phyloP scores from a whole-genome alignment of 371 early-diverging fungal species.

The Mortierella sp. region DNA sequence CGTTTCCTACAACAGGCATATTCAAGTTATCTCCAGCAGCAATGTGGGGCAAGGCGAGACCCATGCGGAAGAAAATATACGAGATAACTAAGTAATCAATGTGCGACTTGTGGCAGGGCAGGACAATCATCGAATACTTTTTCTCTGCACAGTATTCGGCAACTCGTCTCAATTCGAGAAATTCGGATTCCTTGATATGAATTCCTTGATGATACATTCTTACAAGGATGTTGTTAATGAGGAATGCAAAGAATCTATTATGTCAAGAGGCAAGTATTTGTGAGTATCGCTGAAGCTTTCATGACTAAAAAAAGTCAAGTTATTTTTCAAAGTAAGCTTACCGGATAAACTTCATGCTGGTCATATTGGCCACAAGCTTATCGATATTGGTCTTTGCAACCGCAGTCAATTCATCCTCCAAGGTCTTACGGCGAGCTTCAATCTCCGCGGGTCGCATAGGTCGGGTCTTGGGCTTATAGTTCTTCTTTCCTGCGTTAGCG shows the following conservation, averaged over 20 bases:
- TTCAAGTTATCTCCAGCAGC: conserved; percentile 93
- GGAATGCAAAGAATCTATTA: conserved; percentile 78
- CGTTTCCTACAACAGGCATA: conserved; percentile 80
- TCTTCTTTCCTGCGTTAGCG: conserved; percentile 52
- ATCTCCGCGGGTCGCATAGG: conserved; percentile 48
- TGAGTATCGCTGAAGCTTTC: neutral
- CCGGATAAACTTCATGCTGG: conserved; percentile 73
- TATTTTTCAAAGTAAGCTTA: conserved; percentile 35
- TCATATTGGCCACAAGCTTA: conserved; percentile 78
- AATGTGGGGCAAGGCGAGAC: conserved; percentile 88
- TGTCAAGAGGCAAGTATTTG: neutral
- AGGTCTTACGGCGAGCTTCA: conserved; percentile 56
- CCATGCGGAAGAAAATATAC: conserved; percentile 86
- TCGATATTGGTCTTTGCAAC: conserved; percentile 74
- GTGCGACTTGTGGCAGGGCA: conserved; percentile 93
- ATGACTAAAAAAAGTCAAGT: neutral
- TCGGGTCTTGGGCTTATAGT: conserved; percentile 48
- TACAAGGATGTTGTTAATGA: conserved; percentile 80
- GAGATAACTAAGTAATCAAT: conserved; percentile 91
- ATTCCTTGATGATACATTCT: conserved; percentile 89
- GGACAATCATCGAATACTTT: conserved; percentile 80
- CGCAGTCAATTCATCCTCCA: conserved; percentile 65
- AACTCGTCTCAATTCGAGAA: conserved; percentile 70
- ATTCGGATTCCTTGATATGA: conserved; percentile 86
- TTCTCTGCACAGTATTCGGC: conserved; percentile 64